Evolutionary conservation across 2,329 filamentous ascomycete species (phyloP).

Genomic region (Penicillium sp.): DNA sequence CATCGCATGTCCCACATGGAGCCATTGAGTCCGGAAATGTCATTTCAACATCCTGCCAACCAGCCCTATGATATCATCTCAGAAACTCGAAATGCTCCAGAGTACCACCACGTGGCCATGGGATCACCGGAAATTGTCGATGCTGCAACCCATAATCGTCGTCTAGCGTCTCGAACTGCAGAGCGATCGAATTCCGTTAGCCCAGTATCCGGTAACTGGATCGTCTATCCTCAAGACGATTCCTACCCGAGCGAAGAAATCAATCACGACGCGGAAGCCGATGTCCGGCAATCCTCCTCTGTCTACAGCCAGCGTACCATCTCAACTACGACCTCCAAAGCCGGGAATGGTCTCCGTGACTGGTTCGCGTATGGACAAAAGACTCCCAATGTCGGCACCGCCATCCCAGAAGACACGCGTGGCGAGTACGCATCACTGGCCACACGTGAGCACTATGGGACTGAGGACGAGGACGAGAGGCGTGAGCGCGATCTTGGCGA

Average conservation of each 20-base stretch:
- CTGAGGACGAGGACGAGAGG: conserved; percentile 29
- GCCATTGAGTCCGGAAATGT: conserved; percentile 26
- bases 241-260: conserved; percentile 24
- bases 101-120: conserved; percentile 22
- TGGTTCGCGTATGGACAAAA: conserved; percentile 31
- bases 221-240: conserved; percentile 32
- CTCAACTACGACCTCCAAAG: conserved; percentile 19
- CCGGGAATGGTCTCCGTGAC: conserved; percentile 26
- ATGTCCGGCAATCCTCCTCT: conserved; percentile 30
- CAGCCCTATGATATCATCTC: conserved; percentile 26
- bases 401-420: conserved; percentile 29
- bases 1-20: conserved; percentile 28
- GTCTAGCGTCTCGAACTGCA: conserved; percentile 24
- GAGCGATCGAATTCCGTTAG: conserved; percentile 31
- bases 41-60: conserved; percentile 24
- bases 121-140: conserved; percentile 28
- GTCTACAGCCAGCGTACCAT: conserved; percentile 27
- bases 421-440: conserved; percentile 36
- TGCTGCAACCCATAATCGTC: conserved; percentile 26
- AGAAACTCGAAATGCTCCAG: conserved; percentile 20
- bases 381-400: conserved; percentile 24
- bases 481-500: conserved; percentile 34
- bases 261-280: conserved; percentile 16
- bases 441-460: conserved; percentile 29
- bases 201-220: conserved; percentile 39